Base-by-base conservation (phyloP, 2,329 filamentous ascomycete genomes). In the Orbilia blumenaviensis region DNA sequence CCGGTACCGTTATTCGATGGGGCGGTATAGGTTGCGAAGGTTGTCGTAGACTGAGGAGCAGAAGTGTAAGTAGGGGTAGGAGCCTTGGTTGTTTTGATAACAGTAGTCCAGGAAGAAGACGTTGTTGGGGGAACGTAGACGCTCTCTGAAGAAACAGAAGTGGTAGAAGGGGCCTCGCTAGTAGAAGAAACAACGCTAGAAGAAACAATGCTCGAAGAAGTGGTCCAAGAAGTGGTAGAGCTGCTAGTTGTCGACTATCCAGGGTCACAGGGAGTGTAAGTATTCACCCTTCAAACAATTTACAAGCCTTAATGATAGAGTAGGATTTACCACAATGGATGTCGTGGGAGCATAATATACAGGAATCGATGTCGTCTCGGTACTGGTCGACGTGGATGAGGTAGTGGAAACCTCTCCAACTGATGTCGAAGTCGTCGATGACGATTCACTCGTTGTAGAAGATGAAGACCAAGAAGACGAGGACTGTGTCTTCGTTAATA, bases 401-500 rank as follows among this genome's bases (percentile, higher is more conserved):
- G 62, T 66, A 41, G 64, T 36, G 48, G 62, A 66, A 21, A 60
- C 64, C 64, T 46, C 50, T 68, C 64, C 64, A 68, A 68, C 64
- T 68, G 64, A 68, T 25, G 63, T 66, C 56, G 71, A 75, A 41
- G 71, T 75, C 71, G 71, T 62, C 27, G 69, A 67, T 66, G 69
- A 67, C 29, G 63, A 67, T 52, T 61, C 32, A 29, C 38, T 42
- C 16, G 66, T 69, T 63, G 66, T 38, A 48, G 60, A 58, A 23
- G 61, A 56, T 10, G 61, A 44, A 66, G 61, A 67, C 25, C 29
- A 46, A 48, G 54, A 44, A 21, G 63, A 68, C 63, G 62, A 68
- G 56, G 62, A 63, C 63, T 74, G 44, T 61, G 61, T 48, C 71
- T 68, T 68, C 71, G 56, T 75, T 75, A 75, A 75, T 75, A 75